Evolutionary conservation across 805 yeast genomes (phyloP).

Genomic region (Yamadazyma phyllophila): DNA sequence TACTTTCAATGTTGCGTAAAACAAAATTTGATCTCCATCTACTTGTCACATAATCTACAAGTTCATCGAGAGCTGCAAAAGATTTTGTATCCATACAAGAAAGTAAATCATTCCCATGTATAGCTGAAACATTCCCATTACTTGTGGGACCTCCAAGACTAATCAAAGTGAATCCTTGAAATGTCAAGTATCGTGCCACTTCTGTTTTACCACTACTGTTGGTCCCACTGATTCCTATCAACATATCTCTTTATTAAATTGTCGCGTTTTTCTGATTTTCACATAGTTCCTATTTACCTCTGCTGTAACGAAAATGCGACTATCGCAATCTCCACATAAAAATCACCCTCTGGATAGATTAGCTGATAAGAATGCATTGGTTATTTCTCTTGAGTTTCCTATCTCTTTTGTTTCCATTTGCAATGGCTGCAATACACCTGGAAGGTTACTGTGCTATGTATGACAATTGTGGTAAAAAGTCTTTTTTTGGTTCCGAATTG

Average conservation of each 20-base stretch:
- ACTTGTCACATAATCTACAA: conserved; percentile 60
- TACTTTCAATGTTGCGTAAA: conserved; percentile 46
- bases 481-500: conserved; percentile 71
- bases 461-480: conserved; percentile 73
- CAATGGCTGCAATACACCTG: conserved; percentile 21
- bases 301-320: neutral
- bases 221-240: conserved; percentile 75
- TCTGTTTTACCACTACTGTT: conserved; percentile 64
- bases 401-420: neutral
- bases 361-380: neutral
- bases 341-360: neutral
- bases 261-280: neutral
- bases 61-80: conserved; percentile 42
- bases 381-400: neutral
- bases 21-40: conserved; percentile 68
- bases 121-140: neutral
- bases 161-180: conserved; percentile 50
- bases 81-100: conserved; percentile 10
- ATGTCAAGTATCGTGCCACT: conserved; percentile 54
- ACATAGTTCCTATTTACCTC: neutral
- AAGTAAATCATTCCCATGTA: neutral
- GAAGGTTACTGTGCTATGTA: conserved; percentile 55
- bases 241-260: conserved; percentile 39
- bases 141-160: conserved; percentile 4
- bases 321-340: neutral